phyloP scores from a whole-genome alignment of 345 rosid genomes.

The Moricandia arvensis region DNA sequence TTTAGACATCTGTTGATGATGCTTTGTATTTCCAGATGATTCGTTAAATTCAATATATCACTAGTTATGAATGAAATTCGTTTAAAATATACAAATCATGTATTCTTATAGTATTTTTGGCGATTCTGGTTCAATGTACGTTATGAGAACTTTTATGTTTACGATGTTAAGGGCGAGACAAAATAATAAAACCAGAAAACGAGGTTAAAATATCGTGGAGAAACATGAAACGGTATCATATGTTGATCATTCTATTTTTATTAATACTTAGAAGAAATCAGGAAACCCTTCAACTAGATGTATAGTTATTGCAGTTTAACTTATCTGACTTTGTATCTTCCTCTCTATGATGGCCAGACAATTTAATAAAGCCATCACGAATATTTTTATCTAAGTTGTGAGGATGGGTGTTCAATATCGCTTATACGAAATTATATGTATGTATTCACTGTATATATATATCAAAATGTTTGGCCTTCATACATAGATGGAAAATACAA shows the following conservation, averaged over 20 bases:
- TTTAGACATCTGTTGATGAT: not conserved
- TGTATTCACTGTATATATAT: not conserved
- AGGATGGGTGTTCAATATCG: not conserved
- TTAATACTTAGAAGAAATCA: constrained; percentile 2
- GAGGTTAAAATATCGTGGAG: not conserved
- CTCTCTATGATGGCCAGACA: constrained; percentile 10
- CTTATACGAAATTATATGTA: not conserved
- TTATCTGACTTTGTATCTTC: constrained; percentile 9
- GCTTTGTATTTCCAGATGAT: not conserved
- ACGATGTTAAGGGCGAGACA: not conserved
- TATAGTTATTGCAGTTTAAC: constrained; percentile 27
- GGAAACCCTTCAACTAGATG: not conserved
- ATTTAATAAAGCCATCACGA: not conserved
- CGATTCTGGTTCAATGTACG: not conserved
- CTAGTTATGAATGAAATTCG: not conserved
- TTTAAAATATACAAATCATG: not conserved
- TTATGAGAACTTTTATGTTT: not conserved
- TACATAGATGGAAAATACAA: not conserved
- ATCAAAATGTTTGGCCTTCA: not conserved
- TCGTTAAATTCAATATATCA: not conserved
- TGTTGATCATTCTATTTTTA: not conserved
- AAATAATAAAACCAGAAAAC: not conserved
- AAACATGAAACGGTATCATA: not conserved
- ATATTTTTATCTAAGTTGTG: not conserved
- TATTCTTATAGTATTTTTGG: not conserved